These are phyloP conservation scores for Chlorella sp. DNA, from an alignment of 139 green algal species.

Conservation along the genomic window DNA sequence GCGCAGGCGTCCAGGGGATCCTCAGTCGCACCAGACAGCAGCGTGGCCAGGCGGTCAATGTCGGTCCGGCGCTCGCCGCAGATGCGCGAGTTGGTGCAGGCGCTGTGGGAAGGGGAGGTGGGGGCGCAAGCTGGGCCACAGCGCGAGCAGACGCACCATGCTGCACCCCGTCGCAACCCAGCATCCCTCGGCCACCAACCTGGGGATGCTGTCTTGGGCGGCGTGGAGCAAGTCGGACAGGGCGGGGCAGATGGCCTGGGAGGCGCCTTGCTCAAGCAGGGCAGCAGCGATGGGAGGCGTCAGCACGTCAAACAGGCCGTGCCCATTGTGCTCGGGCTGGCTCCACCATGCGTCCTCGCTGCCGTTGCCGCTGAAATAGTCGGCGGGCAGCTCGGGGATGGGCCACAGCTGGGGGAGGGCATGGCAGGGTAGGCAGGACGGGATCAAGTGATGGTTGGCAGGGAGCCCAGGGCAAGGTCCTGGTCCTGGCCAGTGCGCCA, in stretches of 20 bases:
- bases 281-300: not conserved
- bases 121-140: not conserved
- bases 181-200: not conserved
- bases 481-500: not conserved
- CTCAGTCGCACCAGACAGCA: not conserved
- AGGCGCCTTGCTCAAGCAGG: not conserved
- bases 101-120: not conserved
- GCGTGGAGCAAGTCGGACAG: not conserved
- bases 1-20: not conserved
- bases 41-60: not conserved
- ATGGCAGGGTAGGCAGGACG: not conserved
- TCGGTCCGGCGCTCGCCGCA: not conserved
- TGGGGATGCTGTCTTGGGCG: not conserved
- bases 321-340: not conserved
- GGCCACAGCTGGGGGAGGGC: not conserved
- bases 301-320: conserved; percentile 16
- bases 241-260: not conserved
- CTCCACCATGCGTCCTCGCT: not conserved
- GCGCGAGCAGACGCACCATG: too few species aligned
- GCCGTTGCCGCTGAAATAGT: not conserved
- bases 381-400: not conserved
- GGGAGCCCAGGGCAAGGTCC: not conserved
- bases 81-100: not conserved
- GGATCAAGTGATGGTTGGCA: not conserved
- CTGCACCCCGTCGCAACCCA: too few species aligned